Evolutionary conservation across 2,329 filamentous ascomycete genomes (phyloP).

Genomic region (Clonostachys byssicola): DNA sequence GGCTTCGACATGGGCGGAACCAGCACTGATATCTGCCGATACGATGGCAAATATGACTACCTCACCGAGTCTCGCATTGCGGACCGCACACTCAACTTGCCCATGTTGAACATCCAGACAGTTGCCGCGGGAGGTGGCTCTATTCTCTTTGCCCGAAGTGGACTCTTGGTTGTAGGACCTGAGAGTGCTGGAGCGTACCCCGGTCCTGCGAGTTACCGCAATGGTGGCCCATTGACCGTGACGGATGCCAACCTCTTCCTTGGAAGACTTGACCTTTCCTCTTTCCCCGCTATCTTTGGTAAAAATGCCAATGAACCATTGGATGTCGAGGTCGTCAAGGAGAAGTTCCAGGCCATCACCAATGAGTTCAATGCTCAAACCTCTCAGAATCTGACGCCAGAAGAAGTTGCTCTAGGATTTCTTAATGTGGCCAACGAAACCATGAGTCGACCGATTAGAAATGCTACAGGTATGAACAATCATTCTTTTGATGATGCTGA

Average conservation of each 20-base stretch:
- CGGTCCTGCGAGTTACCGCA: conserved; percentile 67
- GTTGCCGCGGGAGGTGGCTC: conserved; percentile 48
- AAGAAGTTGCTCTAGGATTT: conserved; percentile 60
- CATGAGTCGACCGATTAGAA: conserved; percentile 73
- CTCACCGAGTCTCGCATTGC: conserved; percentile 69
- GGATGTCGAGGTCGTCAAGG: conserved; percentile 26
- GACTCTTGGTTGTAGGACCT: conserved; percentile 65
- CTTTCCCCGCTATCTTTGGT: conserved; percentile 69
- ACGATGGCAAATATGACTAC: conserved; percentile 66
- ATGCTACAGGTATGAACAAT: conserved; percentile 42
- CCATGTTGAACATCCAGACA: conserved; percentile 71
- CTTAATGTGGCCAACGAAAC: conserved; percentile 73
- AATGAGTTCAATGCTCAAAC: conserved; percentile 30
- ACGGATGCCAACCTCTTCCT: conserved; percentile 69
- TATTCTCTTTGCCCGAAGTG: conserved; percentile 62
- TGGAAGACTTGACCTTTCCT: conserved; percentile 51
- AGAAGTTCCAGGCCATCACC: conserved; percentile 32
- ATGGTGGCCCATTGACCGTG: conserved; percentile 66
- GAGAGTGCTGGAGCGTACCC: conserved; percentile 69
- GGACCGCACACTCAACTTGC: conserved; percentile 65
- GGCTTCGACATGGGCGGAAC: conserved; percentile 52
- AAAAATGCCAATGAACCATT: conserved; percentile 56
- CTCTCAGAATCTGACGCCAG: conserved; percentile 17
- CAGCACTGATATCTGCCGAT: conserved; percentile 67
- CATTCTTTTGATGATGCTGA: not conserved